phyloP scores from a whole-genome alignment of 139 green algal species.

The Coccomyxa sp. region DNA sequence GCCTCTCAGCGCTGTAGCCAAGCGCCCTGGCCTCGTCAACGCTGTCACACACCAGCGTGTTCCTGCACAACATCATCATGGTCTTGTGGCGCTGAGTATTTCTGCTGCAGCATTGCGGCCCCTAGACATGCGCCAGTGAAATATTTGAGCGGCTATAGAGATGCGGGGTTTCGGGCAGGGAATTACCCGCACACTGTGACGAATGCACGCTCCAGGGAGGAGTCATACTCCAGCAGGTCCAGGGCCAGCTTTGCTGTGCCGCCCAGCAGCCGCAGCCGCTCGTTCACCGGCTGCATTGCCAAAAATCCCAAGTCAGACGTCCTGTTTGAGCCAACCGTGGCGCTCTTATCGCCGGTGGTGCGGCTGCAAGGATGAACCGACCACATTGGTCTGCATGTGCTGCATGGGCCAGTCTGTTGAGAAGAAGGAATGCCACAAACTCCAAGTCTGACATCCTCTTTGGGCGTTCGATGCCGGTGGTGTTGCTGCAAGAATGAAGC shows the following conservation, averaged over 20 bases:
- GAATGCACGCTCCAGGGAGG: conserved; percentile 58
- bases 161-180: not conserved
- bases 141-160: too few relatives aligned
- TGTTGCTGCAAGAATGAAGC: too few relatives aligned
- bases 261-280: conserved; percentile 75
- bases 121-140: too few relatives aligned
- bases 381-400: too few relatives aligned
- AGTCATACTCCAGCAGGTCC: conserved; percentile 76
- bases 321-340: not conserved
- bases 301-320: not conserved
- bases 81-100: not conserved
- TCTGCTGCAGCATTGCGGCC: not conserved
- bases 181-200: conserved; percentile 64
- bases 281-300: conserved; percentile 54
- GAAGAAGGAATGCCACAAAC: too few relatives aligned
- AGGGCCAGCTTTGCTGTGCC: conserved; percentile 71
- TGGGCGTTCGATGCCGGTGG: too few relatives aligned
- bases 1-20: conserved; percentile 49
- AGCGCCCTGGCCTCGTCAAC: conserved; percentile 73
- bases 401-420: too few relatives aligned
- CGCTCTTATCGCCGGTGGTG: too few relatives aligned
- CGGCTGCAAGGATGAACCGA: too few relatives aligned
- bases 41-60: conserved; percentile 87
- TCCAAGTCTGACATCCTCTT: too few relatives aligned
- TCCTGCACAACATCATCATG: conserved; percentile 36